Base-by-base conservation (phyloP, 345 rosid species). In the Acer saccharum region DNA sequence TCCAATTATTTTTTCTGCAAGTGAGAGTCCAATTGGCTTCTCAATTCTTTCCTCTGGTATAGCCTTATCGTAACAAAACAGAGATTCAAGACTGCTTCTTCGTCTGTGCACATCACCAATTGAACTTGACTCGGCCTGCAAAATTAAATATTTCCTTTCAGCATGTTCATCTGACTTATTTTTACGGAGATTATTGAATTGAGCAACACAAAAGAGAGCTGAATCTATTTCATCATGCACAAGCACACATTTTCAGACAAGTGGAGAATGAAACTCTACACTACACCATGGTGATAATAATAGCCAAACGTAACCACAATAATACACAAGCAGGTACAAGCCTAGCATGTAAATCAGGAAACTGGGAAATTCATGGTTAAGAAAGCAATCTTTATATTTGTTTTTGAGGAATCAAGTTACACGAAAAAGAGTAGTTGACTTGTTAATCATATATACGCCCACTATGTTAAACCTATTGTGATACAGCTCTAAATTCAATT, bases 11-110 rank as follows among this genome's bases (percentile, higher is more conserved):
- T 84, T 94, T 79, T 91, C 97, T 44, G 83, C 83, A 62, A 92
- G 72, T 18, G 95, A 84, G 72, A 89, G 69, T 41, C 98, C 98
- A n/a, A 91, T 84, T 7, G 97, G 98, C 75, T 88, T 88, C 76
- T 92, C 98, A 21, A 96, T 91, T 76, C 83, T 87, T 81, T 97
- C 98, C 80, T 97, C 98, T 0, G 98, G 98, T 75, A 94, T 85
- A 27, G 92, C 84, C 65, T 90, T 94, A 74, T 94, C 94, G 29
- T 93, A 95, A 83, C 95, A 85, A 78, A 93, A 93, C 75, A 89
- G 82, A 41, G 94, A 90, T 82, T 93, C 95, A 12, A 89, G 91
- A 77, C 86, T 85, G 88, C 91, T 86, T 75, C 87, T 87, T 79
- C 72, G 78, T 73, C 81, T 80, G 69, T 90, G 89, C 71, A 70